Percentiles rank a stretch among this genome's conserved stretches.
These are phyloP conservation scores for Penicillium sp. DNA, from an alignment of 2,329 filamentous ascomycete species.

Conservation along the genomic window DNA sequence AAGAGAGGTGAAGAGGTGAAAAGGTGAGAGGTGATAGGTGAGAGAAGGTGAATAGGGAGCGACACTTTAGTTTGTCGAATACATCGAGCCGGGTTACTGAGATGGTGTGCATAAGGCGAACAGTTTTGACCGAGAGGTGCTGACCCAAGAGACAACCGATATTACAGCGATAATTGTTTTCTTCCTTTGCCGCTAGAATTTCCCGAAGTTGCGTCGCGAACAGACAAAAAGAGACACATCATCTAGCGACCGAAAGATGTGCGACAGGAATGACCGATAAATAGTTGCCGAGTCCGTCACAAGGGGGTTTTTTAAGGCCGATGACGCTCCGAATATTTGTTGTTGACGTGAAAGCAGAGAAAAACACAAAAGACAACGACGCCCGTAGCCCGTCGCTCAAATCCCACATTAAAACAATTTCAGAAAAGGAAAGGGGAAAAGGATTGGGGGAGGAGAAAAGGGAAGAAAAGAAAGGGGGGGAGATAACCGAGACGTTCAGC, in stretches of 20 bases:
- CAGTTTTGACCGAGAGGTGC: constrained; percentile 42
- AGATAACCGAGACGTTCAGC: constrained; percentile 15
- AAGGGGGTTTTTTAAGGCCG: constrained; percentile 25
- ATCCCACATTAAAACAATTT: constrained; percentile 43
- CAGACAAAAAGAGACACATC: constrained; percentile 43
- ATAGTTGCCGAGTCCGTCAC: constrained; percentile 39
- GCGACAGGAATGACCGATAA: constrained; percentile 33
- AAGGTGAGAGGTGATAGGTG: constrained; percentile 10
- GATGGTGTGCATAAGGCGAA: constrained; percentile 41
- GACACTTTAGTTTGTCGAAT: constrained; percentile 34
- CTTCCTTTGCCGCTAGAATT: constrained; percentile 46
- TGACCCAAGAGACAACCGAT: constrained; percentile 49
- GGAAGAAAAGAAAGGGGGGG: not conserved
- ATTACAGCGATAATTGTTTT: constrained; percentile 50
- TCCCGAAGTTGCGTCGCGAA: constrained; percentile 42
- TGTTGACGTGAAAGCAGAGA: constrained; percentile 38
- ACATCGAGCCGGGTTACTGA: constrained; percentile 48
- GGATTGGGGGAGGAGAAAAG: constrained; percentile 27
- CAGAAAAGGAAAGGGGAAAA: constrained; percentile 36
- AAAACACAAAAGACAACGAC: constrained; percentile 37
- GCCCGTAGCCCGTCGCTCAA: constrained; percentile 42
- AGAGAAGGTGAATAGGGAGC: constrained; percentile 13
- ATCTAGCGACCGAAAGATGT: constrained; percentile 41
- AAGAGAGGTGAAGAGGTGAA: constrained; percentile 12
- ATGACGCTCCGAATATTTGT: constrained; percentile 41